Conservation (phyloP, 2,329 filamentous ascomycete genomes). For the Apiospora pterosperma region DNA sequence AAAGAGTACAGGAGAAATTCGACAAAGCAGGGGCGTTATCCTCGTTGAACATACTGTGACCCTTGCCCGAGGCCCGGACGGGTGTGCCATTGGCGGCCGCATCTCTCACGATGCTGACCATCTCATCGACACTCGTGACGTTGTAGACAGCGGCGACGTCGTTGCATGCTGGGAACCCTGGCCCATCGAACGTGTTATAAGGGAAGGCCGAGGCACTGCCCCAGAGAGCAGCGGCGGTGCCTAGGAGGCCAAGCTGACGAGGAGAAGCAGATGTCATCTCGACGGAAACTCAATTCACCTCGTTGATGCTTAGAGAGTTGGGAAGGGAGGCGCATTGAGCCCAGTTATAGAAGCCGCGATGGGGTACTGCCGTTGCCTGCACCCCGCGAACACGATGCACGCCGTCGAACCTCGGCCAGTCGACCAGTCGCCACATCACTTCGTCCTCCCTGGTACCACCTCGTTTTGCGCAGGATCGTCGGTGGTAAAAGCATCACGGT, state of each 20-base stretch:
- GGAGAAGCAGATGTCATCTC: neutral
- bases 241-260: conserved; percentile 5
- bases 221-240: conserved; percentile 12
- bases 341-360: too few relatives aligned
- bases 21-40: neutral
- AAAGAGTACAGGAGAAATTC: conserved; percentile 12
- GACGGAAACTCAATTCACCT: too few relatives aligned
- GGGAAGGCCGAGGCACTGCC: conserved; percentile 19
- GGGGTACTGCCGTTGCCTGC: too few relatives aligned
- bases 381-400: too few relatives aligned
- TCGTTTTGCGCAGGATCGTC: too few relatives aligned
- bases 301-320: too few relatives aligned
- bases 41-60: conserved; percentile 29
- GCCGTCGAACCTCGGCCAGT: too few relatives aligned
- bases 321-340: too few relatives aligned
- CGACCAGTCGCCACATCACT: too few relatives aligned
- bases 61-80: conserved; percentile 45
- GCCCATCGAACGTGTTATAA: conserved; percentile 50
- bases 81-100: conserved; percentile 35
- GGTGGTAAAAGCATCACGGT: too few relatives aligned
- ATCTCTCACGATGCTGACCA: conserved; percentile 37
- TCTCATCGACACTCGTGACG: conserved; percentile 41
- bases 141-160: conserved; percentile 42
- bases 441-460: too few relatives aligned
- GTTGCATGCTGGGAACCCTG: conserved; percentile 43